These are phyloP conservation scores for Sinapis alba DNA, from an alignment of 441 rosid species.

Conservation along the genomic window DNA sequence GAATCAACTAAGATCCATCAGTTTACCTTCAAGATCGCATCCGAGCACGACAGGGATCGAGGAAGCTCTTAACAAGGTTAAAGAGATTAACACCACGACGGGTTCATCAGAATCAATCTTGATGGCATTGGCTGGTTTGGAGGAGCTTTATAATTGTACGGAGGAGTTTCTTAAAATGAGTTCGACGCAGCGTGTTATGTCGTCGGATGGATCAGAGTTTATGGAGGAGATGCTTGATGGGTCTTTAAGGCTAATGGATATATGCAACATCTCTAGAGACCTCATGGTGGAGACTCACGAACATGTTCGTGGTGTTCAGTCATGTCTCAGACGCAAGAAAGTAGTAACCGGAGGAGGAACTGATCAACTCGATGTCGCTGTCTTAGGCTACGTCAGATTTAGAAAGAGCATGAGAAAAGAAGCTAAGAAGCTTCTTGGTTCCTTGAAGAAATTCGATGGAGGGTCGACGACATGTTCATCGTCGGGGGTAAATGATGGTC, in stretches of 20 bases:
- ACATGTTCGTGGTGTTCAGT: constrained; percentile 53
- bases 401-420: constrained; percentile 60
- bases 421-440: constrained; percentile 40
- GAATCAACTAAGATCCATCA: constrained; percentile 58
- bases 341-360: constrained; percentile 34
- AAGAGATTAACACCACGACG: constrained; percentile 35
- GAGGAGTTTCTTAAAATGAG: constrained; percentile 57
- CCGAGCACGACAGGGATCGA: constrained; percentile 49
- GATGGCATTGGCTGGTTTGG: constrained; percentile 44
- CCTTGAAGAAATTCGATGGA: constrained; percentile 49
- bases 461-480: constrained; percentile 11
- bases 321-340: constrained; percentile 54
- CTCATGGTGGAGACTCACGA: constrained; percentile 49
- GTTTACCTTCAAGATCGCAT: constrained; percentile 72
- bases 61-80: constrained; percentile 53
- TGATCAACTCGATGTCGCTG: constrained; percentile 34
- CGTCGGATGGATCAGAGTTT: constrained; percentile 28
- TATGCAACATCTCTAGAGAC: constrained; percentile 56
- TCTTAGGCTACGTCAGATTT: constrained; percentile 38
- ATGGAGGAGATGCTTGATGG: constrained; percentile 58
- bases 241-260: constrained; percentile 58
- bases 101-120: constrained; percentile 47
- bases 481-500: constrained; percentile 30
- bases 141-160: constrained; percentile 44
- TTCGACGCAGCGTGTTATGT: constrained; percentile 51